phyloP scores from a whole-genome alignment of 495 filamentous ascomycete genomes.

The Penicillium flavigenum region DNA sequence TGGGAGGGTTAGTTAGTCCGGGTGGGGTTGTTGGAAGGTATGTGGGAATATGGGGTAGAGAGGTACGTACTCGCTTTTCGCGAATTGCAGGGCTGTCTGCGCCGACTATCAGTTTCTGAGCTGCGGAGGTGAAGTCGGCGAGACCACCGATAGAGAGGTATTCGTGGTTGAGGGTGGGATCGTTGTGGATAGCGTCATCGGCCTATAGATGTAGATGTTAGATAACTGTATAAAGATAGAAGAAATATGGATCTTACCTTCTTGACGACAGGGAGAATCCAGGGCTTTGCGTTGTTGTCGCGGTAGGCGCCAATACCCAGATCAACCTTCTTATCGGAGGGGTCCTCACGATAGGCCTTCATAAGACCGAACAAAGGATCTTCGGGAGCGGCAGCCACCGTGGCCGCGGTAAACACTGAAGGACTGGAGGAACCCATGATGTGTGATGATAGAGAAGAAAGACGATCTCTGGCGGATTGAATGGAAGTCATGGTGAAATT shows the following conservation, averaged over 20 bases:
- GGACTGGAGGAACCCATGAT: conserved; percentile 47
- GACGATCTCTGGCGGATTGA: conserved; percentile 35
- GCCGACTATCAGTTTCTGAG: conserved; percentile 86
- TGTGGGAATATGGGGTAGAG: background rate
- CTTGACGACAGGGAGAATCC: conserved; percentile 94
- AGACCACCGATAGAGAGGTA: conserved; percentile 96
- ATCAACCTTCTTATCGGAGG: conserved; percentile 86
- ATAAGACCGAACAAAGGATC: conserved; percentile 95
- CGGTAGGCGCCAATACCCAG: conserved; percentile 95
- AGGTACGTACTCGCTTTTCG: conserved; percentile 68
- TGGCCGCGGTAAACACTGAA: conserved; percentile 73
- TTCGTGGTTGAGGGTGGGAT: conserved; percentile 93
- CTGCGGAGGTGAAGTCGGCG: conserved; percentile 76
- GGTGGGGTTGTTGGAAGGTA: background rate
- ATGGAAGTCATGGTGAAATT: conserved; percentile 20
- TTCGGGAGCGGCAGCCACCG: conserved; percentile 86
- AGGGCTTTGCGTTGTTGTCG: conserved; percentile 95
- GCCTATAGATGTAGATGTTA: conserved; percentile 57
- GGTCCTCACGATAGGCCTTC: conserved; percentile 82
- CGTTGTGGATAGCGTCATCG: conserved; percentile 79
- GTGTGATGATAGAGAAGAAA: conserved; percentile 44
- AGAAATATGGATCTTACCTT: conserved; percentile 58
- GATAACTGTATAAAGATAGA: conserved; percentile 1
- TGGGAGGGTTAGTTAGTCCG: conserved; percentile 1
- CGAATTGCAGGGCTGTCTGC: conserved; percentile 73